These are phyloP conservation scores for Populus alba DNA, from an alignment of 345 rosid genomes.

Conservation along the genomic window DNA sequence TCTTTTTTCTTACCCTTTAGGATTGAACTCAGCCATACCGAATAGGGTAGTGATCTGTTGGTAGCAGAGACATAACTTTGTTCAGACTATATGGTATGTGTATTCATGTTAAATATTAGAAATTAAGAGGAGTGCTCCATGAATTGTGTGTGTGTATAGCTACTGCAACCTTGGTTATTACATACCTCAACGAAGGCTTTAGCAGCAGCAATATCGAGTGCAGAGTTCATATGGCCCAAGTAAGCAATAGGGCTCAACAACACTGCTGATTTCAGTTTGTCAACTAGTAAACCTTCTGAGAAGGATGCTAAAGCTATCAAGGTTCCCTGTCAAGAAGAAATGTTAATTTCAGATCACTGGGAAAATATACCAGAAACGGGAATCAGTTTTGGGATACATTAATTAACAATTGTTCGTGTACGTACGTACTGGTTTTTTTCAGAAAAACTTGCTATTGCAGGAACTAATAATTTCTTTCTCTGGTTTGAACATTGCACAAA, in stretches of 20 bases:
- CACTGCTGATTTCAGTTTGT: slow-evolving; percentile 62
- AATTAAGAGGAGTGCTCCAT: background rate
- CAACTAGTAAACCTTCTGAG: slow-evolving; percentile 63
- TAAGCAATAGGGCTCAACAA: slow-evolving; percentile 86
- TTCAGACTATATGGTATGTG: background rate
- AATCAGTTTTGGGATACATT: too few species aligned
- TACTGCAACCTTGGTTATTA: background rate
- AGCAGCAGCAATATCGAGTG: slow-evolving; percentile 61
- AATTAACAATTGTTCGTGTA: background rate
- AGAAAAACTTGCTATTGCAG: too few species aligned
- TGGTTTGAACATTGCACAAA: too few species aligned
- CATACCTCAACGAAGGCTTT: slow-evolving; percentile 68
- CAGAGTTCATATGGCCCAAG: slow-evolving; percentile 82
- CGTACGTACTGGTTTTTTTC: background rate
- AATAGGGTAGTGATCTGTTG: slow-evolving; percentile 48
- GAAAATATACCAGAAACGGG: too few species aligned
- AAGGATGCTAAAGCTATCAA: slow-evolving; percentile 71
- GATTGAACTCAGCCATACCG: slow-evolving; percentile 78
- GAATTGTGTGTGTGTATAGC: background rate
- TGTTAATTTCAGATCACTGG: too few species aligned
- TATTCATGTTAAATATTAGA: background rate
- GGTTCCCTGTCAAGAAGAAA: slow-evolving; percentile 54
- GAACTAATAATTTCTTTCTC: too few species aligned
- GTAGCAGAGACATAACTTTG: background rate
- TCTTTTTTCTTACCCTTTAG: slow-evolving; percentile 53